Conservation (phyloP, 768 basidiomycete genomes). For the Nidula microcarpa region DNA sequence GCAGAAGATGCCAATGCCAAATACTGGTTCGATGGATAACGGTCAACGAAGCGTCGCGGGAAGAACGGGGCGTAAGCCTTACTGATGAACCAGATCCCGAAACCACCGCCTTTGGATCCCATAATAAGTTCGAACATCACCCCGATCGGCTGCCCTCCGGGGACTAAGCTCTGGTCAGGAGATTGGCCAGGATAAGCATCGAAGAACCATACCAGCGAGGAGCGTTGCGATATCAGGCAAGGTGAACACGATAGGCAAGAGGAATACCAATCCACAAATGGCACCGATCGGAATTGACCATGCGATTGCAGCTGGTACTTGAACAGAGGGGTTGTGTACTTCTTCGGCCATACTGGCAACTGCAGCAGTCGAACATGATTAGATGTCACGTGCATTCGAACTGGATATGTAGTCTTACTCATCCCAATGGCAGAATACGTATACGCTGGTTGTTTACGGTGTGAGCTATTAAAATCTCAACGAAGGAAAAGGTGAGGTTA, state of each 20-base stretch:
- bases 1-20: constrained; percentile 57
- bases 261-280: constrained; percentile 47
- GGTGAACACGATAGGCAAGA: constrained; percentile 65
- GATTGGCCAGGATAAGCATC: constrained; percentile 3
- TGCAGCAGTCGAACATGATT: constrained; percentile 11
- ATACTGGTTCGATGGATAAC: constrained; percentile 27
- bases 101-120: constrained; percentile 58
- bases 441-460: constrained; percentile 31
- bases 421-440: constrained; percentile 60
- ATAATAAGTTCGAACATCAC: constrained; percentile 61
- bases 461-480: background rate
- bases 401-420: constrained; percentile 30
- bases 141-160: constrained; percentile 61
- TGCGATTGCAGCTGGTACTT: constrained; percentile 53
- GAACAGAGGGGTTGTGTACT: constrained; percentile 51
- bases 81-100: constrained; percentile 54
- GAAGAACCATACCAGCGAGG: constrained; percentile 37
- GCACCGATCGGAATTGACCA: constrained; percentile 52
- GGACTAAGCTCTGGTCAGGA: constrained; percentile 25
- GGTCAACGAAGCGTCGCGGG: no score
- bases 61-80: constrained; percentile 5
- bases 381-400: background rate
- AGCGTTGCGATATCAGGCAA: constrained; percentile 54
- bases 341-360: constrained; percentile 70
- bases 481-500: background rate